These are phyloP conservation scores for Erythrophleum ivorense DNA, from an alignment of 331 rosid genomes.

Conservation along the genomic window DNA sequence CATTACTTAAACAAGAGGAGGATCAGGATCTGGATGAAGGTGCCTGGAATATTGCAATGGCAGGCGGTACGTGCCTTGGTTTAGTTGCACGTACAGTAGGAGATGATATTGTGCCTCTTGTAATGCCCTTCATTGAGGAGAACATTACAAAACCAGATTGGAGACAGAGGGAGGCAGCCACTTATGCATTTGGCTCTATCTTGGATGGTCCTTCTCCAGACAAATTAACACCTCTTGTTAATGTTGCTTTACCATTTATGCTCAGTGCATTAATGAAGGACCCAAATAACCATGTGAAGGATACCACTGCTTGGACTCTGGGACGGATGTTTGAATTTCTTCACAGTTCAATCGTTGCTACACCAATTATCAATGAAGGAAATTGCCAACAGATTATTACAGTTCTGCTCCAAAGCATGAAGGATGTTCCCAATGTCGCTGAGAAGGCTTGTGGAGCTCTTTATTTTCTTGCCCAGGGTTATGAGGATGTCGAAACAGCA, in stretches of 20 bases:
- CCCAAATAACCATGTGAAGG: constrained; percentile 86
- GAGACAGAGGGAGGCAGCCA: constrained; percentile 94
- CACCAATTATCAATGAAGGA: constrained; percentile 74
- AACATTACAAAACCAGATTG: constrained; percentile 83
- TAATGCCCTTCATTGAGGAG: constrained; percentile 87
- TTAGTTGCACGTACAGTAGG: constrained; percentile 88
- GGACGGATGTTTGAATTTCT: constrained; percentile 93
- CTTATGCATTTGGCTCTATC: constrained; percentile 92
- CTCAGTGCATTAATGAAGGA: constrained; percentile 75
- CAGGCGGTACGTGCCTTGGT: constrained; percentile 93
- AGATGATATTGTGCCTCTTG: constrained; percentile 80
- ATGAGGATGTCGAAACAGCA: constrained; percentile 65
- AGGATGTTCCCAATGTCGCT: constrained; percentile 87
- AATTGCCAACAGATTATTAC: constrained; percentile 80
- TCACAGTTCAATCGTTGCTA: constrained; percentile 71
- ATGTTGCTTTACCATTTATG: constrained; percentile 76
- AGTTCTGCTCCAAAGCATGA: constrained; percentile 91
- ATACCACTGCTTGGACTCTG: constrained; percentile 93
- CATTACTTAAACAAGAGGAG: constrained; percentile 91
- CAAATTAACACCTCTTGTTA: constrained; percentile 70
- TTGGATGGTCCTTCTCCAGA: constrained; percentile 89
- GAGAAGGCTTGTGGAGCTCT: constrained; percentile 96
- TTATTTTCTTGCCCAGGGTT: constrained; percentile 87
- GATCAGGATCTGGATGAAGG: constrained; percentile 96
- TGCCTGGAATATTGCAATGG: constrained; percentile 97